These are phyloP conservation scores for Diaporthe ampelina DNA, from an alignment of 2,329 filamentous ascomycete genomes.

Conservation along the genomic window DNA sequence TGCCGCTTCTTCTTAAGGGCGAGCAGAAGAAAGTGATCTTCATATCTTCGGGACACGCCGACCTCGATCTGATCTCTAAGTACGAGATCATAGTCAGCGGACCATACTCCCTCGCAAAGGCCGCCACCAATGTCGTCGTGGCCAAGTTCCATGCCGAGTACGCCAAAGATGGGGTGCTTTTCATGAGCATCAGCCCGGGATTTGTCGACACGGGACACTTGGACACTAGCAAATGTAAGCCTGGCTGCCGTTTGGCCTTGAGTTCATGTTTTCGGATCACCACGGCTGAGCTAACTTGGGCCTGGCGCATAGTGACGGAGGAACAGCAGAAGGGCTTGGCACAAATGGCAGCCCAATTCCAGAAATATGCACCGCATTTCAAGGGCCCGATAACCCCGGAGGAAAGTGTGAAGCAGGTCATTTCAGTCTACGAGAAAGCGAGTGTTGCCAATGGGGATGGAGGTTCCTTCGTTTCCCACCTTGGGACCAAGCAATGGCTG, in stretches of 20 bases:
- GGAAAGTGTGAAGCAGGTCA: conserved; percentile 51
- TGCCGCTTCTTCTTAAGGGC: conserved; percentile 66
- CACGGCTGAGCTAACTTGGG: background rate
- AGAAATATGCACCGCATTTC: conserved; percentile 57
- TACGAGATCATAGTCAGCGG: conserved; percentile 44
- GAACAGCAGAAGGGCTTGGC: conserved; percentile 46
- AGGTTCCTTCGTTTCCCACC: conserved; percentile 67
- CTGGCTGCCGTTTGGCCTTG: no score
- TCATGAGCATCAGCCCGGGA: conserved; percentile 66
- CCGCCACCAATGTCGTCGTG: conserved; percentile 64
- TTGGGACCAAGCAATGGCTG: conserved; percentile 67
- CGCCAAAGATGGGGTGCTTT: conserved; percentile 63
- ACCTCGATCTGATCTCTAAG: conserved; percentile 58
- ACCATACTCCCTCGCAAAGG: conserved; percentile 65
- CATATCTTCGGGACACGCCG: conserved; percentile 63
- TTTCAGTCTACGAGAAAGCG: conserved; percentile 52
- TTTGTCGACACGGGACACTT: conserved; percentile 59
- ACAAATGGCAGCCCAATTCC: conserved; percentile 49
- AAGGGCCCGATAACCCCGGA: conserved; percentile 52
- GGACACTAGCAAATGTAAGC: conserved; percentile 45
- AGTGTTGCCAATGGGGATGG: conserved; percentile 62
- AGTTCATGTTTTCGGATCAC: background rate
- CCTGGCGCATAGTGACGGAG: conserved; percentile 43
- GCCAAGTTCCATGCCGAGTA: conserved; percentile 68
- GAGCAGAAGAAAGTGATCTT: conserved; percentile 66